phyloP scores from a whole-genome alignment of 2,329 filamentous ascomycete genomes.

The Penicillium sp. region DNA sequence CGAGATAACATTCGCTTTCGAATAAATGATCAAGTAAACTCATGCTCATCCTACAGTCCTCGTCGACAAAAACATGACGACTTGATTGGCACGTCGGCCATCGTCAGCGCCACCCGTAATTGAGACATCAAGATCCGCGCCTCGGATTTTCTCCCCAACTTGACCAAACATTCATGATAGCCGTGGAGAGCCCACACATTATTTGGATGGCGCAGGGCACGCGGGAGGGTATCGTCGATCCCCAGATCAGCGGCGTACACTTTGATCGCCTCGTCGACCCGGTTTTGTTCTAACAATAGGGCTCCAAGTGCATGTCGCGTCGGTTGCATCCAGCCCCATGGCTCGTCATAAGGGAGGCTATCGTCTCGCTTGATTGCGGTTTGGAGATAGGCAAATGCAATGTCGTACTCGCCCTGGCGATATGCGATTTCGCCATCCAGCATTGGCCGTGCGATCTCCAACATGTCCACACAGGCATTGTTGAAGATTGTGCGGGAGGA shows the following conservation, averaged over 20 bases:
- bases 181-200: slow-evolving; percentile 73
- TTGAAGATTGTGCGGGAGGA: slow-evolving; percentile 61
- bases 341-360: slow-evolving; percentile 63
- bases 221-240: slow-evolving; percentile 52
- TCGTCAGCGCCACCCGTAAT: slow-evolving; percentile 47
- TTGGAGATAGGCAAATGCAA: slow-evolving; percentile 56
- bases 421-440: slow-evolving; percentile 69
- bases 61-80: slow-evolving; percentile 55
- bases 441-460: slow-evolving; percentile 58
- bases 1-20: no score
- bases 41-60: not conserved
- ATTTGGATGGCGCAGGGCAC: slow-evolving; percentile 62
- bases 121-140: slow-evolving; percentile 45
- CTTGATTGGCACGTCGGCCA: slow-evolving; percentile 55
- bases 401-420: slow-evolving; percentile 52
- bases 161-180: slow-evolving; percentile 62
- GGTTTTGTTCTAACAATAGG: slow-evolving; percentile 60
- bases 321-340: slow-evolving; percentile 76
- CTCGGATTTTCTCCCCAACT: slow-evolving; percentile 47
- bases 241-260: slow-evolving; percentile 60
- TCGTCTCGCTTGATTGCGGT: slow-evolving; percentile 58
- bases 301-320: slow-evolving; percentile 65
- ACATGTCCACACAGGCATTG: slow-evolving; percentile 59
- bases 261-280: slow-evolving; percentile 49
- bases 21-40: no score